A percentile compares a stretch with the other conserved stretches of the same genome.
Evolutionary conservation across 2,329 filamentous ascomycete species (phyloP).

Genomic region (Fusarium brachygibbosum): DNA sequence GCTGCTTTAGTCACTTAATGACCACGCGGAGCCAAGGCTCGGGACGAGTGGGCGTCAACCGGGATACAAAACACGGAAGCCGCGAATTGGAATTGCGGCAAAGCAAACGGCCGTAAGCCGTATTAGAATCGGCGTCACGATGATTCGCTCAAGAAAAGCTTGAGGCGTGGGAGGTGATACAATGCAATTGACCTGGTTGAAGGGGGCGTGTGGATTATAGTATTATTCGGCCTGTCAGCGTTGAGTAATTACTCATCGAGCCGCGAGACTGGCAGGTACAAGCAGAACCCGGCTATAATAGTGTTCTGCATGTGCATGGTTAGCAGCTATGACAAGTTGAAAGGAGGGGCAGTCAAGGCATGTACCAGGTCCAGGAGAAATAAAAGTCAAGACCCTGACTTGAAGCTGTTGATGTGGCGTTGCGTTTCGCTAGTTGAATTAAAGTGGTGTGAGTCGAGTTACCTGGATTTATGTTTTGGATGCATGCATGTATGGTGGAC

Average conservation of each 20-base stretch:
- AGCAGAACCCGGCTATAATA: slow-evolving; percentile 29
- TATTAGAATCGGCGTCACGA: slow-evolving; percentile 41
- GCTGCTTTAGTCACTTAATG: slow-evolving; percentile 42
- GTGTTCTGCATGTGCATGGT: slow-evolving; percentile 31
- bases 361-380: slow-evolving; percentile 7
- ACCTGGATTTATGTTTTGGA: slow-evolving; percentile 30
- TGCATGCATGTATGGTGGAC: slow-evolving; percentile 37
- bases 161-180: slow-evolving; percentile 35
- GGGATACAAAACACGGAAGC: slow-evolving; percentile 35
- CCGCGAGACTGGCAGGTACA: slow-evolving; percentile 40
- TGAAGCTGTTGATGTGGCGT: slow-evolving; percentile 33
- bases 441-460: slow-evolving; percentile 44
- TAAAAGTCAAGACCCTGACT: slow-evolving; percentile 21
- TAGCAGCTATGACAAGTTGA: background rate
- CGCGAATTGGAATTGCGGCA: slow-evolving; percentile 45
- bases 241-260: slow-evolving; percentile 55
- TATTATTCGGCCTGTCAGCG: slow-evolving; percentile 52
- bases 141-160: slow-evolving; percentile 45
- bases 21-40: slow-evolving; percentile 43
- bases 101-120: slow-evolving; percentile 41
- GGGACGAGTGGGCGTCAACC: slow-evolving; percentile 37
- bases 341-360: slow-evolving; percentile 32
- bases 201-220: slow-evolving; percentile 42
- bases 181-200: slow-evolving; percentile 40
- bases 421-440: slow-evolving; percentile 13